phyloP scores from a whole-genome alignment of 2,329 filamentous ascomycete genomes.

The Fusarium anguioides region DNA sequence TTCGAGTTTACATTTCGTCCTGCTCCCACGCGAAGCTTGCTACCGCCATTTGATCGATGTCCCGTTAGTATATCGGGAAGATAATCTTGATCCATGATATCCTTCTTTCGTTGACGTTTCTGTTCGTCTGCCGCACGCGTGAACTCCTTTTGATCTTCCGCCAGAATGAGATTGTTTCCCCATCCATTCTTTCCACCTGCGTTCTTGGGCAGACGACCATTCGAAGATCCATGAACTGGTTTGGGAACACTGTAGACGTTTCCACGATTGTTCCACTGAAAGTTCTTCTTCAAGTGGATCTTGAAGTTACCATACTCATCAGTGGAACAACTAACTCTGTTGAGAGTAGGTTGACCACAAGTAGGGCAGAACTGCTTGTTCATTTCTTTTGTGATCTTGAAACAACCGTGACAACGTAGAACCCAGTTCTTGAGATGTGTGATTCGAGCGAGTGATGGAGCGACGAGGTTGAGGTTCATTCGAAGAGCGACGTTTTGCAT shows the following conservation, averaged over 20 bases:
- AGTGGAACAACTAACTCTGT: constrained; percentile 86
- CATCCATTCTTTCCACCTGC: constrained; percentile 88
- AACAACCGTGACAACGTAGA: constrained; percentile 93
- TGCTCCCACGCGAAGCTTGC: constrained; percentile 82
- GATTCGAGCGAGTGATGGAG: constrained; percentile 81
- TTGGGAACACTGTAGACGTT: constrained; percentile 95
- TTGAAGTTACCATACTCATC: constrained; percentile 83
- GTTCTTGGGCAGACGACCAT: constrained; percentile 75
- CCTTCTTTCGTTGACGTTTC: constrained; percentile 75
- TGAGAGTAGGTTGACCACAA: constrained; percentile 89
- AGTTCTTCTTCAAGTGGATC: constrained; percentile 91
- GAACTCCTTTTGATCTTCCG: constrained; percentile 98
- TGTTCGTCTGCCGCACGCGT: constrained; percentile 70
- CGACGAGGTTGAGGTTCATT: constrained; percentile 92
- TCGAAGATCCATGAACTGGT: constrained; percentile 82
- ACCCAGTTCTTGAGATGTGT: constrained; percentile 88
- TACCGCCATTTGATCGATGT: constrained; percentile 71
- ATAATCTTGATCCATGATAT: constrained; percentile 96
- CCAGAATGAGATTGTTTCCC: constrained; percentile 84
- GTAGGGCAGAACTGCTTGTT: constrained; percentile 90
- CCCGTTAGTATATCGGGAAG: constrained; percentile 87
- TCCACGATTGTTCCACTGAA: constrained; percentile 94
- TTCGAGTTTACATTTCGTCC: constrained; percentile 87
- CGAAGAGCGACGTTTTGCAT: constrained; percentile 98
- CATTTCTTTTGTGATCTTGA: constrained; percentile 85